phyloP scores from a whole-genome alignment of 805 yeast species.

The Kodamaea kakaduensis region DNA sequence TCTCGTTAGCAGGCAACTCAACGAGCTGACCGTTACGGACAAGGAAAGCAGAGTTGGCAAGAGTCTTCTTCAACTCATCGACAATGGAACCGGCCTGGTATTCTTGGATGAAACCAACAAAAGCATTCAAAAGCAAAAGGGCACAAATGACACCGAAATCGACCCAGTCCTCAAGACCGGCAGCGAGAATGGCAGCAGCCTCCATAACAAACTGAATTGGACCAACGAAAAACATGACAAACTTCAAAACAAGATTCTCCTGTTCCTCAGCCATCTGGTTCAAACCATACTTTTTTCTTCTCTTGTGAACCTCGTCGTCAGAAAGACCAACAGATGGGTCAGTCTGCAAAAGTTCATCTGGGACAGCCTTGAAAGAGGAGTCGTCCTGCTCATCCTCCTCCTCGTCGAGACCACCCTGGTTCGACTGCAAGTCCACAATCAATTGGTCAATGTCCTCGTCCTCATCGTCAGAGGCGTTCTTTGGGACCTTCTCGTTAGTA shows the following conservation, averaged over 20 bases:
- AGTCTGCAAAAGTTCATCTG: slow-evolving; percentile 81
- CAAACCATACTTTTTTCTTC: slow-evolving; percentile 88
- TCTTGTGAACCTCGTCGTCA: slow-evolving; percentile 69
- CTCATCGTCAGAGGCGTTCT: slow-evolving; percentile 50
- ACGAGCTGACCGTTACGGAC: slow-evolving; percentile 75
- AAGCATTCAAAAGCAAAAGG: slow-evolving; percentile 79
- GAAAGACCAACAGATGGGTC: slow-evolving; percentile 75
- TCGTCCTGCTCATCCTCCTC: slow-evolving; percentile 31
- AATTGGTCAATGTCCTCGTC: slow-evolving; percentile 59
- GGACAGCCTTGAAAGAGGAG: slow-evolving; percentile 60
- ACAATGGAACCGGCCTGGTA: slow-evolving; percentile 98
- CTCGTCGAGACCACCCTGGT: slow-evolving; percentile 38
- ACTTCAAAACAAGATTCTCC: slow-evolving; percentile 75
- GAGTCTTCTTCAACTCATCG: slow-evolving; percentile 91
- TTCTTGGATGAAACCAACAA: slow-evolving; percentile 95
- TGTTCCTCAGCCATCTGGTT: slow-evolving; percentile 89
- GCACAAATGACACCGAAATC: slow-evolving; percentile 97
- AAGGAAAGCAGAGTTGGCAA: slow-evolving; percentile 84
- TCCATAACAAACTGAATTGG: slow-evolving; percentile 97
- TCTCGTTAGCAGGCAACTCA: slow-evolving; percentile 77
- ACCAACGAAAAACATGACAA: slow-evolving; percentile 85
- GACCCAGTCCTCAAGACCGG: slow-evolving; percentile 97
- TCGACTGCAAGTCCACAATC: slow-evolving; percentile 73
- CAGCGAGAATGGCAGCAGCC: slow-evolving; percentile 93
- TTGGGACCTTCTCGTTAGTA: slow-evolving; percentile 50